These are phyloP conservation scores for Iris pallida DNA, from an alignment of 116 monocot species.

Conservation along the genomic window DNA sequence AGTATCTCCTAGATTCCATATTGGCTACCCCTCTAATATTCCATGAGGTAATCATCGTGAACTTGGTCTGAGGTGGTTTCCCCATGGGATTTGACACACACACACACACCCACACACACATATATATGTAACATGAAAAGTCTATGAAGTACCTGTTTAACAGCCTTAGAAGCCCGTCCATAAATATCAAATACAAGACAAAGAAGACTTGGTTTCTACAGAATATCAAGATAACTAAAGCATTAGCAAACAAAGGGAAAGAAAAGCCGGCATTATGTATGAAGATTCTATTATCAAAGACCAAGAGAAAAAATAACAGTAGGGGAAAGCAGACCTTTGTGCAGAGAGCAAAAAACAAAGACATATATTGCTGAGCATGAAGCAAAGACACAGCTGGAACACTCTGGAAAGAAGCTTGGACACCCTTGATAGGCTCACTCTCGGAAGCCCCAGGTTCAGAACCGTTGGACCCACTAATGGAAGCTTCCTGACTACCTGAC, in stretches of 20 bases:
- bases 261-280: too few species aligned
- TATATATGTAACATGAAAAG: too few species aligned
- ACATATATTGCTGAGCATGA: constrained; percentile 56
- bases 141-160: constrained; percentile 85
- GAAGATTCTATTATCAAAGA: too few species aligned
- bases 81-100: too few species aligned
- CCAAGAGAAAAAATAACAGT: not conserved
- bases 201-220: constrained; percentile 77
- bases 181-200: constrained; percentile 81
- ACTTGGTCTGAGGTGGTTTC: too few species aligned
- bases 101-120: too few species aligned
- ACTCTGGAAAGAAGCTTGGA: constrained; percentile 17
- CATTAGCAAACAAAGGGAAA: not conserved
- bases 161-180: constrained; percentile 77
- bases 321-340: constrained; percentile 51
- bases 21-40: too few species aligned
- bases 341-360: constrained; percentile 93
- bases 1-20: too few species aligned
- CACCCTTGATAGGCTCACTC: constrained; percentile 28
- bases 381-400: constrained; percentile 29
- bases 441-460: constrained; percentile 38
- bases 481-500: constrained; percentile 50
- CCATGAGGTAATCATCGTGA: too few species aligned
- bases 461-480: constrained; percentile 44
- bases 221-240: constrained; percentile 8